A percentile compares a stretch with the other conserved stretches of the same genome.
Evolutionary conservation across 2,329 filamentous ascomycete species (phyloP).

Genomic region (Diaporthe humulicola): DNA sequence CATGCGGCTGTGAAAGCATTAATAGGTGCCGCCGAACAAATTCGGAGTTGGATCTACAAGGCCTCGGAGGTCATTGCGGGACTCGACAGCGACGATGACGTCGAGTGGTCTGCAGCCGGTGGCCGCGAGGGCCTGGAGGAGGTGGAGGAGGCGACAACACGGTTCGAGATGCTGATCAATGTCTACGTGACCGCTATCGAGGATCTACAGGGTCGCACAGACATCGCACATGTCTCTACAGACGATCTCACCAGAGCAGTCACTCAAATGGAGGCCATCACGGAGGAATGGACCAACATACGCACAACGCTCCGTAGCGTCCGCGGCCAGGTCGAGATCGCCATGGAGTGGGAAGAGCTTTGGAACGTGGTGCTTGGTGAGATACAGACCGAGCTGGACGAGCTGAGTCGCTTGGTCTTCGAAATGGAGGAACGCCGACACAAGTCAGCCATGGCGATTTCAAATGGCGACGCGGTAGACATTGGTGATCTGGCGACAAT

Average conservation of each 20-base stretch:
- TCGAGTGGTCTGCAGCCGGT: conserved; percentile 94
- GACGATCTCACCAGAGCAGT: conserved; percentile 83
- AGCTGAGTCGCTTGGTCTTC: conserved; percentile 81
- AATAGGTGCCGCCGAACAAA: conserved; percentile 90
- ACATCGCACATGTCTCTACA: conserved; percentile 79
- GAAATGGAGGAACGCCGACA: conserved; percentile 98
- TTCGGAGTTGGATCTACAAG: conserved; percentile 93
- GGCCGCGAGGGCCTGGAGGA: conserved; percentile 84
- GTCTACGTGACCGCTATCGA: conserved; percentile 97
- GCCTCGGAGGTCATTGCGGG: conserved; percentile 90
- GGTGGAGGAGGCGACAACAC: conserved; percentile 79
- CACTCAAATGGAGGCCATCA: conserved; percentile 88
- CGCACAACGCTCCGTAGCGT: conserved; percentile 82
- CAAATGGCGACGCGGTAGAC: conserved; percentile 76
- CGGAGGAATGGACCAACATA: conserved; percentile 87
- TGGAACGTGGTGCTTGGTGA: conserved; percentile 95
- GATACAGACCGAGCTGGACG: conserved; percentile 83
- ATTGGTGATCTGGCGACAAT: conserved; percentile 94
- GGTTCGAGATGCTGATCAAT: conserved; percentile 90
- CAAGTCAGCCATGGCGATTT: conserved; percentile 76
- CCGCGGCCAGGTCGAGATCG: conserved; percentile 92
- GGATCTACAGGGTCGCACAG: conserved; percentile 82
- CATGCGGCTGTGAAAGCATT: conserved; percentile 86
- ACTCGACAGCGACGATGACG: conserved; percentile 94
- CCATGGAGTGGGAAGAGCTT: conserved; percentile 99